Evolutionary conservation across 139 green algal species (phyloP).

Genomic region (Spirogloea muscicola): DNA sequence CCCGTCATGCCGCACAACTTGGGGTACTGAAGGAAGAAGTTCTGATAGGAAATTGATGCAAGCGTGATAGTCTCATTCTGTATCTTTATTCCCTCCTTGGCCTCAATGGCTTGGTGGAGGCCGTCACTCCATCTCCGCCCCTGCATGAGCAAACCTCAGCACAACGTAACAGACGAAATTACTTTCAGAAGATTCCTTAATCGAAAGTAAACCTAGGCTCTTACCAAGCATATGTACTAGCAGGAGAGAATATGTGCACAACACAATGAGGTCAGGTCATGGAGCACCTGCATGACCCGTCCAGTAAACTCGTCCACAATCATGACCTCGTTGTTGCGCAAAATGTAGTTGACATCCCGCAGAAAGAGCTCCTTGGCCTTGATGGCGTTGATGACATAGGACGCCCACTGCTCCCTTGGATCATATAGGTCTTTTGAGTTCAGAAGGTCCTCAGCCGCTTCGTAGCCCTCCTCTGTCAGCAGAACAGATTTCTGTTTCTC

Average conservation of each 20-base stretch:
- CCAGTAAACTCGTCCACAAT: constrained; percentile 97
- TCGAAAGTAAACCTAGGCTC: no score
- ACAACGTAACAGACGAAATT: no score
- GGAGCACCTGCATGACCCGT: constrained; percentile 33
- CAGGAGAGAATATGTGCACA: no score
- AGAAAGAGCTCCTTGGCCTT: constrained; percentile 95
- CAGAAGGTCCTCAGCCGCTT: constrained; percentile 91
- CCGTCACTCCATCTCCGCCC: constrained; percentile 55
- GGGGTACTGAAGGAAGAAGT: constrained; percentile 61
- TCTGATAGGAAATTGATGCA: constrained; percentile 61
- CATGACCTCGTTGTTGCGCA: constrained; percentile 78
- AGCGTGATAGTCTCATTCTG: constrained; percentile 29
- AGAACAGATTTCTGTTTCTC: constrained; percentile 96
- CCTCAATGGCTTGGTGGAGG: constrained; percentile 70
- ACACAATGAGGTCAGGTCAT: no score
- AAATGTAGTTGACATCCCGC: constrained; percentile 90
- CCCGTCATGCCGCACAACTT: constrained; percentile 70
- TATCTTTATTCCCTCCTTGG: constrained; percentile 59
- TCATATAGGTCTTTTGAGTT: constrained; percentile 88
- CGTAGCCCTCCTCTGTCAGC: constrained; percentile 94
- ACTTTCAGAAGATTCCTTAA: no score
- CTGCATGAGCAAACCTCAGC: background rate
- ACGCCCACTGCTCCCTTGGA: constrained; percentile 85
- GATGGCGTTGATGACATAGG: constrained; percentile 90
- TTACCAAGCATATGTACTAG: no score